A percentile compares a stretch with the other conserved stretches of the same genome.
Conservation (phyloP, 139 green algal species). For the Chlamydomonas urium region DNA sequence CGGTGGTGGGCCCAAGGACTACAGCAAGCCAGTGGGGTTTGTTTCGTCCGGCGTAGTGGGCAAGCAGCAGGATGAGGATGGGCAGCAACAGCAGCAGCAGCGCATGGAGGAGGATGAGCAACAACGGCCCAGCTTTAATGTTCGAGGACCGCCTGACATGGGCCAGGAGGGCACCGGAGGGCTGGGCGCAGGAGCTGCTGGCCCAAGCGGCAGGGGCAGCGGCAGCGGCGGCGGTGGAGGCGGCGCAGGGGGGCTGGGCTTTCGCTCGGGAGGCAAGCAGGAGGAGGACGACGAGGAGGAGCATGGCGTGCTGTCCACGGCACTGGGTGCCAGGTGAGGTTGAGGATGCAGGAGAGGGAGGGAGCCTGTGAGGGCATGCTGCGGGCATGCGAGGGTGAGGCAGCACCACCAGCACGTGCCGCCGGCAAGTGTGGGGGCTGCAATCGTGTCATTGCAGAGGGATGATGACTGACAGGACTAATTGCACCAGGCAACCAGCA, state of each 20-base stretch:
- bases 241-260: slow-evolving; percentile 32
- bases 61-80: slow-evolving; percentile 1
- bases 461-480: too few species aligned
- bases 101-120: background rate
- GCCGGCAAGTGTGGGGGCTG: background rate
- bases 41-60: slow-evolving; percentile 11
- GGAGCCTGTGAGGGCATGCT: background rate
- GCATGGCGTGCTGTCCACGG: slow-evolving; percentile 63
- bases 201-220: slow-evolving; percentile 2
- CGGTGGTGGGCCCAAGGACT: slow-evolving; percentile 32
- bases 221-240: slow-evolving; percentile 10
- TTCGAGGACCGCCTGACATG: background rate
- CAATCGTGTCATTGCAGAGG: background rate
- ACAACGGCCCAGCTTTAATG: slow-evolving; percentile 2
- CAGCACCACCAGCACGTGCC: background rate
- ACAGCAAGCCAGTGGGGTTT: slow-evolving; percentile 10
- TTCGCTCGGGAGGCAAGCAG: slow-evolving; percentile 17
- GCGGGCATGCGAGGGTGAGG: background rate
- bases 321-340: slow-evolving; percentile 64
- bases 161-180: slow-evolving; percentile 19
- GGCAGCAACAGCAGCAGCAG: slow-evolving; percentile 21
- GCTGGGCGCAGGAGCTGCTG: slow-evolving; percentile 17
- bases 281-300: slow-evolving; percentile 36
- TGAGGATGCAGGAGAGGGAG: background rate
- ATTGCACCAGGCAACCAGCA: too few species aligned